Evolutionary conservation across 805 yeast genomes (phyloP).

Genomic region (Cephaloascus albidus): DNA sequence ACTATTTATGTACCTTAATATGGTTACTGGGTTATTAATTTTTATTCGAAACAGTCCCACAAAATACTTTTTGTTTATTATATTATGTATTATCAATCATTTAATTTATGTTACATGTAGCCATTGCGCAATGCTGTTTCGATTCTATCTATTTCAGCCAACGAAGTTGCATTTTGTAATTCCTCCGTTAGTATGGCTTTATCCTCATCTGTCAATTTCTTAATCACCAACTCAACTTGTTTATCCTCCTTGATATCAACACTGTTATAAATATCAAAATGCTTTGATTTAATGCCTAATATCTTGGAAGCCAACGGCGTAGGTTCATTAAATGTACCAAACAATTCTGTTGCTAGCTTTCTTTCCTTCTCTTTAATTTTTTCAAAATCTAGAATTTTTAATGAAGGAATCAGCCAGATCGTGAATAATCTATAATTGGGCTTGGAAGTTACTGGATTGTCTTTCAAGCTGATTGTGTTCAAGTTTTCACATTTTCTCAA

Average conservation of each 20-base stretch:
- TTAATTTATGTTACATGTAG: slow-evolving; percentile 10
- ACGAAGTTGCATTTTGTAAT: slow-evolving; percentile 52
- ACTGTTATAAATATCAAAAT: background rate
- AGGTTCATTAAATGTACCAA: slow-evolving; percentile 19
- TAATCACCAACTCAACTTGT: slow-evolving; percentile 22
- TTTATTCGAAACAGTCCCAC: too few species aligned
- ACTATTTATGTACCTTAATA: too few species aligned
- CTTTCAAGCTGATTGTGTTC: slow-evolving; percentile 38
- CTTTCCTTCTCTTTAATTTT: slow-evolving; percentile 52
- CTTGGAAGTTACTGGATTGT: slow-evolving; percentile 45
- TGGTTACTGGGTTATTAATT: too few species aligned
- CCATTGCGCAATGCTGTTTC: slow-evolving; percentile 44
- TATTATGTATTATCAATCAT: too few species aligned
- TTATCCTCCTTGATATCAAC: slow-evolving; percentile 18
- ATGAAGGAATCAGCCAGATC: slow-evolving; percentile 52
- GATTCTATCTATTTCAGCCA: slow-evolving; percentile 68
- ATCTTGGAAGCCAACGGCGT: slow-evolving; percentile 19
- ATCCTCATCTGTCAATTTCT: slow-evolving; percentile 47
- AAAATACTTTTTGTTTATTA: too few species aligned
- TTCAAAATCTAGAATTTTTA: slow-evolving; percentile 60
- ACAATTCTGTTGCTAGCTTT: slow-evolving; percentile 28
- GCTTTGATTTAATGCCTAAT: slow-evolving; percentile 4
- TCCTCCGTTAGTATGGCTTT: slow-evolving; percentile 38
- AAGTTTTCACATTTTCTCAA: slow-evolving; percentile 31
- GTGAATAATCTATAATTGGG: slow-evolving; percentile 51